A percentile compares a stretch with the other conserved stretches of the same genome.
phyloP scores from a whole-genome alignment of 495 filamentous ascomycete genomes.

The Cairneyella variabilis region DNA sequence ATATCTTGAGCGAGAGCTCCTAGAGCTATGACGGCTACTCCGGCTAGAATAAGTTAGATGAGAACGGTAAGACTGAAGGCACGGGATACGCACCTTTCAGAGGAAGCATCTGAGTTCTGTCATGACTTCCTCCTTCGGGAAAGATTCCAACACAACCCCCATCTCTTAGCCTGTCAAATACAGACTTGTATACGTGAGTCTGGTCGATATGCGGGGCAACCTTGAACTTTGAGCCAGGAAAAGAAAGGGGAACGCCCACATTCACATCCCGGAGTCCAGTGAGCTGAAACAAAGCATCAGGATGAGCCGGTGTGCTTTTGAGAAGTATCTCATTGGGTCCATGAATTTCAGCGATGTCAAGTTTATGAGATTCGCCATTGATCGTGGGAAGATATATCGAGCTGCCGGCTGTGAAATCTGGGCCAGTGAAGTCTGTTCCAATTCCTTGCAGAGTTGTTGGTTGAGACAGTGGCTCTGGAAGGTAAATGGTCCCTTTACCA shows the following conservation, averaged over 20 bases:
- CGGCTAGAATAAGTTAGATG: conserved; percentile 43
- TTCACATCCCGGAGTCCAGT: conserved; percentile 67
- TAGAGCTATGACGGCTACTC: conserved; percentile 94
- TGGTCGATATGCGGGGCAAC: conserved; percentile 91
- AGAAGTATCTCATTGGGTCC: conserved; percentile 75
- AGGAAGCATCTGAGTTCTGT: conserved; percentile 83
- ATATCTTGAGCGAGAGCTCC: conserved; percentile 72
- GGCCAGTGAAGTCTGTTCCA: conserved; percentile 68
- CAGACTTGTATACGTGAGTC: conserved; percentile 81
- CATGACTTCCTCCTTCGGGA: conserved; percentile 94
- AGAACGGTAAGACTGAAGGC: background rate
- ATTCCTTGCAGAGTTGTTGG: conserved; percentile 74
- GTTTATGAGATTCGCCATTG: conserved; percentile 69
- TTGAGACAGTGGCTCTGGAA: conserved; percentile 77
- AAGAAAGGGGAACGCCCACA: conserved; percentile 49
- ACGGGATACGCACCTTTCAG: conserved; percentile 53
- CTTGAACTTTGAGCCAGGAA: conserved; percentile 76
- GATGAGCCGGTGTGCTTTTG: conserved; percentile 75
- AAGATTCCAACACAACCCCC: conserved; percentile 97
- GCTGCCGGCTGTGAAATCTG: conserved; percentile 69
- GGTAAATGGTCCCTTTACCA: conserved; percentile 73
- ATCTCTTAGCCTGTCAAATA: conserved; percentile 69
- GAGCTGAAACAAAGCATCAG: conserved; percentile 65
- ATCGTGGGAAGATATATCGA: conserved; percentile 78
- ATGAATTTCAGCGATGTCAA: conserved; percentile 73